A percentile compares a stretch with the other conserved stretches of the same genome.
Evolutionary conservation across 2,329 filamentous ascomycete genomes (phyloP).

Genomic region (Raffaelea arxii): DNA sequence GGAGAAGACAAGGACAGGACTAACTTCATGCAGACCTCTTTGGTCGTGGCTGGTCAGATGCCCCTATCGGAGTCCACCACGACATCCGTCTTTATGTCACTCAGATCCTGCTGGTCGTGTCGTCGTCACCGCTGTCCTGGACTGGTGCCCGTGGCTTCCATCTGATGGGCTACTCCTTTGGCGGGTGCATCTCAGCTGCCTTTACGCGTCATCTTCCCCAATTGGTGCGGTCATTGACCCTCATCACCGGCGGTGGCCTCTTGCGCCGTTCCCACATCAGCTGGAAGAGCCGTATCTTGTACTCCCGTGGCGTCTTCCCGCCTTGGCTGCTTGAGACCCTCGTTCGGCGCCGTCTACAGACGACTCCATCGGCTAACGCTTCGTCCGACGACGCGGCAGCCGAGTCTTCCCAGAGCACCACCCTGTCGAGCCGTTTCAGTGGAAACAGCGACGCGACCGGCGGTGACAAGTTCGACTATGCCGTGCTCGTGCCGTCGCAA

Average conservation of each 20-base stretch:
- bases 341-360: slow-evolving; percentile 39
- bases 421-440: slow-evolving; percentile 12
- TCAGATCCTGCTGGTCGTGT: slow-evolving; percentile 56
- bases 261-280: slow-evolving; percentile 54
- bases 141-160: slow-evolving; percentile 47
- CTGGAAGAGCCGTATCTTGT: slow-evolving; percentile 52
- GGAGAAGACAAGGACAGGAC: slow-evolving; percentile 3
- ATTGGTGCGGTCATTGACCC: slow-evolving; percentile 51
- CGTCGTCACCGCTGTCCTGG: slow-evolving; percentile 53
- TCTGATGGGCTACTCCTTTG: slow-evolving; percentile 70
- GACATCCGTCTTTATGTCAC: slow-evolving; percentile 55
- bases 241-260: slow-evolving; percentile 61
- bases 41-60: slow-evolving; percentile 69
- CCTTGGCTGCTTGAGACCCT: slow-evolving; percentile 45
- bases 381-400: slow-evolving; percentile 14
- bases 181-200: slow-evolving; percentile 61
- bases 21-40: slow-evolving; percentile 47
- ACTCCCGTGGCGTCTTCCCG: slow-evolving; percentile 50
- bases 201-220: slow-evolving; percentile 62
- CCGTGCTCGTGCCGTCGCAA: slow-evolving; percentile 39
- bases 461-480: slow-evolving; percentile 31
- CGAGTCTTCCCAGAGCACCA: not conserved
- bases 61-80: slow-evolving; percentile 48
- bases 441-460: slow-evolving; percentile 27
- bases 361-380: slow-evolving; percentile 23